Evolutionary conservation across 345 rosid species (phyloP).

Genomic region (Aethionema arabicum): DNA sequence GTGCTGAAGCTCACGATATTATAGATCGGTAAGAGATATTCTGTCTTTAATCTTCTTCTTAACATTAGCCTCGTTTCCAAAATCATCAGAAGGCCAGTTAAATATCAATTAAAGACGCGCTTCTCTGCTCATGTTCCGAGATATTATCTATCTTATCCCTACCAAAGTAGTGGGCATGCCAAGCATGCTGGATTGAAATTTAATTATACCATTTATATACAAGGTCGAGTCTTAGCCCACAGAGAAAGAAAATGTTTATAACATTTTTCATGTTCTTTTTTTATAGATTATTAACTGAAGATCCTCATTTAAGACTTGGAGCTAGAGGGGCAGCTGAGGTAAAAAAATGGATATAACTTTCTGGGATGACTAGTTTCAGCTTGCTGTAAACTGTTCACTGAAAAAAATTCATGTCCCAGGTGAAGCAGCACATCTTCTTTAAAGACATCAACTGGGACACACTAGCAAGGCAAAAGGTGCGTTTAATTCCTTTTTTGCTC

Average conservation of each 20-base stretch:
- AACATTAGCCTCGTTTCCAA: not conserved
- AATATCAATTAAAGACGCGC: slow-evolving; percentile 8
- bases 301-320: slow-evolving; percentile 97
- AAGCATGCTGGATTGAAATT: not conserved
- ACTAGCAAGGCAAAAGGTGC: slow-evolving; percentile 94
- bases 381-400: slow-evolving; percentile 9
- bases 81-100: not conserved
- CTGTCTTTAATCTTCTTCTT: not conserved
- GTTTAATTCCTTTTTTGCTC: slow-evolving; percentile 2
- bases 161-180: slow-evolving; percentile 6
- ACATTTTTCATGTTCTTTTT: slow-evolving; percentile 23
- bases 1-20: slow-evolving; percentile 80
- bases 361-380: slow-evolving; percentile 17
- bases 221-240: slow-evolving; percentile 6
- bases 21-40: slow-evolving; percentile 66
- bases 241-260: slow-evolving; percentile 14
- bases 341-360: slow-evolving; percentile 28
- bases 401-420: slow-evolving; percentile 49
- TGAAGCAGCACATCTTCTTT: slow-evolving; percentile 87
- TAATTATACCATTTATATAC: not conserved
- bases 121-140: slow-evolving; percentile 12
- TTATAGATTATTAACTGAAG: slow-evolving; percentile 90
- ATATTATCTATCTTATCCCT: not conserved
- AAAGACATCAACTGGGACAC: slow-evolving; percentile 97
- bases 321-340: slow-evolving; percentile 96